Evolutionary conservation across 495 filamentous ascomycete species (phyloP).

Genomic region (Xylaria grammica): DNA sequence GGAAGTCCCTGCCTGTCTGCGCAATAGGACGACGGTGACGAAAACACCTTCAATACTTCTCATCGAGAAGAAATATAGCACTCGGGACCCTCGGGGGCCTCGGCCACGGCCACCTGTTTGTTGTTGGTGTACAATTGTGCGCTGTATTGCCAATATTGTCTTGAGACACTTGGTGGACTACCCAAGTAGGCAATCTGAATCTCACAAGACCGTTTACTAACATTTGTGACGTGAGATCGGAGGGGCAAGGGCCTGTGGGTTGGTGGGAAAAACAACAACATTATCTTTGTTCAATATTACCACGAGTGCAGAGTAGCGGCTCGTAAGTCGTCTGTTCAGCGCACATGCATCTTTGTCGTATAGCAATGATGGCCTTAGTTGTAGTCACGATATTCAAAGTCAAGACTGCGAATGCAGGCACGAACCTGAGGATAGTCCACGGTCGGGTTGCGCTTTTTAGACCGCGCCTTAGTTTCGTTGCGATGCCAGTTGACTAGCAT

Average conservation of each 20-base stretch:
- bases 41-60: too few species aligned
- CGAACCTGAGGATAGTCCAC: not conserved
- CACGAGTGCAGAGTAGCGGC: not conserved
- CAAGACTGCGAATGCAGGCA: slow-evolving; percentile 8
- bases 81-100: not conserved
- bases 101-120: not conserved
- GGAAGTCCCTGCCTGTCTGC: not conserved
- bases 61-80: not conserved
- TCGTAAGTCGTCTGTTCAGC: not conserved
- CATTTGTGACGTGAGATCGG: not conserved
- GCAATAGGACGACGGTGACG: too few species aligned
- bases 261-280: not conserved
- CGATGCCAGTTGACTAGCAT: slow-evolving; percentile 17
- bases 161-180: too few species aligned
- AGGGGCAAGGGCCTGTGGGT: not conserved
- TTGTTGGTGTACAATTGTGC: too few species aligned
- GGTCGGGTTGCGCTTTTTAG: slow-evolving; percentile 14
- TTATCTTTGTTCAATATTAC: not conserved
- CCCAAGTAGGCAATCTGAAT: not conserved
- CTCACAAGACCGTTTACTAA: not conserved
- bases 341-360: slow-evolving; percentile 1
- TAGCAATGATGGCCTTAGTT: not conserved
- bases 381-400: not conserved
- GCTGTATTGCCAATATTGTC: too few species aligned
- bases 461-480: slow-evolving; percentile 5